A percentile compares a stretch with the other conserved stretches of the same genome.
Conservation (phyloP, 2,329 filamentous ascomycete genomes). For the Polytolypa hystricis region DNA sequence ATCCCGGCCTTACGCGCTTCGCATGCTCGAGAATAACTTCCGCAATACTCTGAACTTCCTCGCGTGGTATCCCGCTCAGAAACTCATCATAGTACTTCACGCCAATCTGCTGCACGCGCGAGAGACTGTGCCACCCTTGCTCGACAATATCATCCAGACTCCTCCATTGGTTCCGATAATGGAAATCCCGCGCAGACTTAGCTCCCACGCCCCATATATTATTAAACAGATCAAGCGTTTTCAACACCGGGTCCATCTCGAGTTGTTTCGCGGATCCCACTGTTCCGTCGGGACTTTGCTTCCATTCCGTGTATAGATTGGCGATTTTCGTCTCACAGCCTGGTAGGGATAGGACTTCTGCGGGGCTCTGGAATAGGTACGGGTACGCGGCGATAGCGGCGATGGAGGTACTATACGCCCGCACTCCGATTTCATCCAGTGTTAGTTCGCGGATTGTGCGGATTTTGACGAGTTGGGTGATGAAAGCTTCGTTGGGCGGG, state of each 20-base stretch:
- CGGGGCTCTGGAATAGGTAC: conserved; percentile 35
- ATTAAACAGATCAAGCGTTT: conserved; percentile 59
- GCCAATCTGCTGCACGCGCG: conserved; percentile 80
- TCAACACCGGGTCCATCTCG: conserved; percentile 52
- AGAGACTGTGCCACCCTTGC: conserved; percentile 63
- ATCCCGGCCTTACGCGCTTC: conserved; percentile 45
- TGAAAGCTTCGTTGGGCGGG: conserved; percentile 64
- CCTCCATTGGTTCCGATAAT: conserved; percentile 62
- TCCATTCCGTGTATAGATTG: conserved; percentile 66
- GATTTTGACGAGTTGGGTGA: conserved; percentile 63
- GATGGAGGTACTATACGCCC: conserved; percentile 81
- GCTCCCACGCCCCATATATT: conserved; percentile 88
- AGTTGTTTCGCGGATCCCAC: conserved; percentile 55
- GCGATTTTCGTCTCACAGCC: conserved; percentile 75
- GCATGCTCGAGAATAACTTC: conserved; percentile 55
- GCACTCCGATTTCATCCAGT: conserved; percentile 65
- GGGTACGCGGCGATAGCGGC: conserved; percentile 77
- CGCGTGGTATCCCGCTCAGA: conserved; percentile 54
- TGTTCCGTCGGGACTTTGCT: conserved; percentile 41
- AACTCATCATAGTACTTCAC: conserved; percentile 92
- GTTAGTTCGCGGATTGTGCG: conserved; percentile 58
- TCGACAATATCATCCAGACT: conserved; percentile 81
- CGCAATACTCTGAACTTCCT: conserved; percentile 62
- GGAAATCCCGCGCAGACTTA: conserved; percentile 70
- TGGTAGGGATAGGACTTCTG: conserved; percentile 48